phyloP scores from a whole-genome alignment of 2,329 filamentous ascomycete species.

The Colletotrichum falcatum region DNA sequence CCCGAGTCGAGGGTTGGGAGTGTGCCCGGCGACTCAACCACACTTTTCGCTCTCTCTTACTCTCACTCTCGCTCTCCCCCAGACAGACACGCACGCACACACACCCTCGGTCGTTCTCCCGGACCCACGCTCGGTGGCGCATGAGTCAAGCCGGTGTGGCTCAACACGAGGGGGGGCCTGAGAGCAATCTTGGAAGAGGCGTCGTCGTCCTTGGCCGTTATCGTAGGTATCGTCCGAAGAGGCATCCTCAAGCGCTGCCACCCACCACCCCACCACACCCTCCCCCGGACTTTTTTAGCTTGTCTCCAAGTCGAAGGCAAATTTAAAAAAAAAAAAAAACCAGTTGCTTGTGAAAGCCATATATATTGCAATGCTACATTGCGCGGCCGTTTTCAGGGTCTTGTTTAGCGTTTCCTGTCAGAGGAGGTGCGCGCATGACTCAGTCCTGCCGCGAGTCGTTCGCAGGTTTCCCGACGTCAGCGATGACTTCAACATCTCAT shows the following conservation, averaged over 20 bases:
- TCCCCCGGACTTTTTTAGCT: not conserved
- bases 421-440: slow-evolving; percentile 9
- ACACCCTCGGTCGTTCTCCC: not conserved
- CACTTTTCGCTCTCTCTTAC: too few relatives aligned
- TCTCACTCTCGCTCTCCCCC: too few relatives aligned
- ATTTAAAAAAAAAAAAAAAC: too few relatives aligned
- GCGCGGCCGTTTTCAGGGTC: not conserved
- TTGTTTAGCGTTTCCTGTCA: not conserved
- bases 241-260: slow-evolving; percentile 35
- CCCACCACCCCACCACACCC: too few relatives aligned
- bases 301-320: not conserved
- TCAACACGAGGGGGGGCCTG: not conserved
- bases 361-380: not conserved
- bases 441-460: slow-evolving; percentile 19
- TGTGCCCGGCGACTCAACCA: not conserved
- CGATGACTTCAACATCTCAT: slow-evolving; percentile 37
- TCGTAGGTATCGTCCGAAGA: slow-evolving; percentile 8
- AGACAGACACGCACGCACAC: not conserved
- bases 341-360: not conserved
- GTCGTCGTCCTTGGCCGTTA: not conserved
- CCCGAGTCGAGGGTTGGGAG: slow-evolving; percentile 1
- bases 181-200: slow-evolving; percentile 20
- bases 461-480: slow-evolving; percentile 10
- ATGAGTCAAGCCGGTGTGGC: slow-evolving; percentile 18
- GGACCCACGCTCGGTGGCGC: slow-evolving; percentile 2